phyloP scores from a whole-genome alignment of 345 rosid genomes.

The Ailanthus altissimus region DNA sequence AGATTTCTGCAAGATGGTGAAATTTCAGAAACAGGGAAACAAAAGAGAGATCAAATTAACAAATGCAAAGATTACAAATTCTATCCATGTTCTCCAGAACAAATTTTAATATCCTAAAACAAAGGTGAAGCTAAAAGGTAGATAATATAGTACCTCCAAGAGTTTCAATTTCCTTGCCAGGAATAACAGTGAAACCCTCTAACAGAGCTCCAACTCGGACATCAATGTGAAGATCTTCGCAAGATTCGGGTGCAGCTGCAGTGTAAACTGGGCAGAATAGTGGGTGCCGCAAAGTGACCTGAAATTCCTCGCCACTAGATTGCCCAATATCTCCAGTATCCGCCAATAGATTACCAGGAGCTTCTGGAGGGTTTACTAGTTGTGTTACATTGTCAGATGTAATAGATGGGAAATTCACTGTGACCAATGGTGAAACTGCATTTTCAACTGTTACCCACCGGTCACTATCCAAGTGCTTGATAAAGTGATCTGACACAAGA shows the following conservation, averaged over 20 bases:
- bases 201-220: slow-evolving; percentile 69
- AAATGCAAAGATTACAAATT: background rate
- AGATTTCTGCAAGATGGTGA: slow-evolving; percentile 56
- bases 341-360: slow-evolving; percentile 82
- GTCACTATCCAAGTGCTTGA: slow-evolving; percentile 79
- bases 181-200: slow-evolving; percentile 61
- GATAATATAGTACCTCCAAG: slow-evolving; percentile 60
- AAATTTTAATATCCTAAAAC: background rate
- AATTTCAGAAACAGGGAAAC: slow-evolving; percentile 19
- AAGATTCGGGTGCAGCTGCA: slow-evolving; percentile 35
- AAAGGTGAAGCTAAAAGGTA: slow-evolving; percentile 8
- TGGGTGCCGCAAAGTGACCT: slow-evolving; percentile 14
- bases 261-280: slow-evolving; percentile 23
- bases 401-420: slow-evolving; percentile 51
- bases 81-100: background rate
- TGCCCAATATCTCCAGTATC: slow-evolving; percentile 57
- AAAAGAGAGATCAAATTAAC: slow-evolving; percentile 11
- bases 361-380: slow-evolving; percentile 90
- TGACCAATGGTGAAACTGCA: slow-evolving; percentile 82
- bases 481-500: slow-evolving; percentile 85
- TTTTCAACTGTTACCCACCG: slow-evolving; percentile 97
- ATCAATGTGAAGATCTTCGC: slow-evolving; percentile 67
- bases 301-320: slow-evolving; percentile 40
- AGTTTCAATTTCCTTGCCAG: slow-evolving; percentile 82
- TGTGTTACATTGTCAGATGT: slow-evolving; percentile 73